Base-by-base conservation (phyloP, 2,329 filamentous ascomycete genomes). In the Septoria linicola region DNA sequence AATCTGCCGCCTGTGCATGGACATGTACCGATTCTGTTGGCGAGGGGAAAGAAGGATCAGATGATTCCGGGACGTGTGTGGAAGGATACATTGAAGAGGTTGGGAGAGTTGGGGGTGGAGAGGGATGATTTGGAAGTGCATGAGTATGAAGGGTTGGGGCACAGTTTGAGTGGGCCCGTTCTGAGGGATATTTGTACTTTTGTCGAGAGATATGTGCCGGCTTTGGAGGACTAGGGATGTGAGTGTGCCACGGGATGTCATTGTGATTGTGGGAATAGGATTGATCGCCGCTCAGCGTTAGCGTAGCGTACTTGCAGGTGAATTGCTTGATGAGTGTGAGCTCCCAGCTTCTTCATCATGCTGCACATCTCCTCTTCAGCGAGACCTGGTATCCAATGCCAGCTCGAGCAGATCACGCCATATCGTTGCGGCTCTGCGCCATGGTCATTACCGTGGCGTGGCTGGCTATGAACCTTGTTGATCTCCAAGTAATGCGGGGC, bases 61-160 rank as follows among this genome's bases (percentile, higher is more conserved):
- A 58, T 80, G 50, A 70, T 80, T 19, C 76, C 76, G 1, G 72
- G 68, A 49, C 57, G 70, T 20, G 67, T 72, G 42, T 70, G 72
- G 62, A 68, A 71, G 20, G 58, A 75, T 23, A 76, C 69, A 46
- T 55, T 72, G 50, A 70, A 74, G 55, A 69, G 66, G 37, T 62
- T 74, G 51, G 63, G 66, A 49, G 68, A 68, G 19, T 57, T 74
- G 45, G 71, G 72, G 0, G 65, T 74, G 37, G 65, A 66, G 49
- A 50, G 73, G 61, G 68, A 68, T 19, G 61, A 60, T 39, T 55
- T 75, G 34, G 70, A 70, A 20, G 60, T 72, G 19, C 67, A 74
- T 49, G 74, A 76, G 55, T 79, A 79, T 63, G 72, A 77, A 42
- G 73, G 72, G 0, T 65, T 78, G 63, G 74, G 71, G 1, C 76